A percentile compares a stretch with the other conserved stretches of the same genome.
Evolutionary conservation across 306 rosid genomes (phyloP).

Genomic region (Vigna radiata): DNA sequence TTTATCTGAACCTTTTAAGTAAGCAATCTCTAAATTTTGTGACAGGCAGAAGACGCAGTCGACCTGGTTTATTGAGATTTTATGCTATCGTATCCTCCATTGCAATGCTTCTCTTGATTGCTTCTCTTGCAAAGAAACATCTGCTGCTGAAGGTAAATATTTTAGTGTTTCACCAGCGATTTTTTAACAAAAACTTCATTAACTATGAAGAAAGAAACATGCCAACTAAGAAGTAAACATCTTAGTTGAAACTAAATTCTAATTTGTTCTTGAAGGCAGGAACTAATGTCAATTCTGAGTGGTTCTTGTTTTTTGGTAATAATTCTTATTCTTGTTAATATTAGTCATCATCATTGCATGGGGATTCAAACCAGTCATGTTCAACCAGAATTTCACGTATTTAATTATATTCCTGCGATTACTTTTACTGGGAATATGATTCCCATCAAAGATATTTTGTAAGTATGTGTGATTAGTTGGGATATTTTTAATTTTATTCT

Average conservation of each 20-base stretch:
- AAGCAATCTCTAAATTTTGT: conserved; percentile 35
- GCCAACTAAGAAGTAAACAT: conserved; percentile 7
- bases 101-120: conserved; percentile 49
- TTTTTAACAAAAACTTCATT: not conserved
- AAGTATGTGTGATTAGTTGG: no score
- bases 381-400: not conserved
- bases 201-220: not conserved
- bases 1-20: conserved; percentile 5
- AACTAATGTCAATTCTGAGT: not conserved
- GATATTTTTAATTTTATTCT: no score
- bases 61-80: conserved; percentile 58
- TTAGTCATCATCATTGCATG: conserved; percentile 9
- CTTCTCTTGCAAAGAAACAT: conserved; percentile 52
- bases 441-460: no score
- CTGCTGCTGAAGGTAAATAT: conserved; percentile 63
- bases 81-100: conserved; percentile 60
- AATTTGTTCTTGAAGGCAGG: conserved; percentile 9
- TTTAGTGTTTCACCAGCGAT: conserved; percentile 3
- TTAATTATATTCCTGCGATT: no score
- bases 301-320: no score
- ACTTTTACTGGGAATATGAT: no score
- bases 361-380: not conserved
- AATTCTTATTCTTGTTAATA: not conserved
- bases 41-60: conserved; percentile 78
- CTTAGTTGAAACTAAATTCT: conserved; percentile 6